These are phyloP conservation scores for Primulina tabacum DNA, from an alignment of 257 asterid species.

Conservation along the genomic window DNA sequence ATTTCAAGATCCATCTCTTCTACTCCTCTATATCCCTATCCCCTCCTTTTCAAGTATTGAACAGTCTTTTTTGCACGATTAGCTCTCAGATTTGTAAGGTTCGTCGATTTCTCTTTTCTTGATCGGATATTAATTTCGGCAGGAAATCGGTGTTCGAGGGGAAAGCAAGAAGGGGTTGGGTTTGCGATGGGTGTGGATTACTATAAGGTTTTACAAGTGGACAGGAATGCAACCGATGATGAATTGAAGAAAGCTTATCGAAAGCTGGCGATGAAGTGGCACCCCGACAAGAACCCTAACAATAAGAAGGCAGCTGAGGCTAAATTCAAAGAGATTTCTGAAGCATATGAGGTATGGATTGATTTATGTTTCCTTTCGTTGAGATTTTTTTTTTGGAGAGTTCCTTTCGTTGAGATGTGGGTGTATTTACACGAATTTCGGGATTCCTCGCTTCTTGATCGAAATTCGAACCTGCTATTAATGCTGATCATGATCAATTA, in stretches of 20 bases:
- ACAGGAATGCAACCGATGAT: constrained; percentile 64
- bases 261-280: constrained; percentile 89
- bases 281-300: constrained; percentile 81
- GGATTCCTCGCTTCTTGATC: not conserved
- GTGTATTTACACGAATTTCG: not conserved
- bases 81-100: not conserved
- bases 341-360: constrained; percentile 68
- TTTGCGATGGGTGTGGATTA: constrained; percentile 74
- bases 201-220: constrained; percentile 63
- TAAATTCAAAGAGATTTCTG: constrained; percentile 78
- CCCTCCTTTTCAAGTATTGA: not conserved
- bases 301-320: constrained; percentile 84
- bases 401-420: not conserved
- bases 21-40: not conserved
- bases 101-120: not conserved
- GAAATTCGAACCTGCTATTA: too few relatives aligned
- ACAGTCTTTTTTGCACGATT: too few relatives aligned
- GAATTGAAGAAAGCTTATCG: constrained; percentile 84
- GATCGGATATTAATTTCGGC: not conserved
- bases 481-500: not conserved
- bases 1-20: not conserved
- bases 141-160: constrained; percentile 12
- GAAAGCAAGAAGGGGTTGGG: not conserved
- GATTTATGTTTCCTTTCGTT: not conserved
- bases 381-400: too few relatives aligned